Conservation (phyloP, 768 basidiomycete species). For the Naematelia encephala region DNA sequence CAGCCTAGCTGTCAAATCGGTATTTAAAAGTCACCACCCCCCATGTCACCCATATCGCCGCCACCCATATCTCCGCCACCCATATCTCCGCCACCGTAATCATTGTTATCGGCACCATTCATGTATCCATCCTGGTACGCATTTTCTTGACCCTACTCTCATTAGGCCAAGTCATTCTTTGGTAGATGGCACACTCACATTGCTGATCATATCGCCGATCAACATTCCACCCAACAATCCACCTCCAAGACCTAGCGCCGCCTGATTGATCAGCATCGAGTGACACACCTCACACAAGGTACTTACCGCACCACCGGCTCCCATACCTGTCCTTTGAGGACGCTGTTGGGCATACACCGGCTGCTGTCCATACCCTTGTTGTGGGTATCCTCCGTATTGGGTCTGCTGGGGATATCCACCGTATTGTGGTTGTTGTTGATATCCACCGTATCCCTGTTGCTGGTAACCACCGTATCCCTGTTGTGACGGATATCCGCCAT, state of each 20-base stretch:
- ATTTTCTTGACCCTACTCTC: slow-evolving; percentile 20
- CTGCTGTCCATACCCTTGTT: slow-evolving; percentile 21
- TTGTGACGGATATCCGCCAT: slow-evolving; percentile 19
- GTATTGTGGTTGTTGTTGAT: slow-evolving; percentile 26
- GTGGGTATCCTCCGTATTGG: slow-evolving; percentile 18
- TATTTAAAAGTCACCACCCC: slow-evolving; percentile 18
- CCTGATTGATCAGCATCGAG: slow-evolving; percentile 6
- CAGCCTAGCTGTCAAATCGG: neutral
- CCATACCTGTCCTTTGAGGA: slow-evolving; percentile 35
- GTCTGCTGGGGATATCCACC: slow-evolving; percentile 24
- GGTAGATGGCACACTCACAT: slow-evolving; percentile 23
- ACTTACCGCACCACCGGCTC: slow-evolving; percentile 37
- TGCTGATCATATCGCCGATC: slow-evolving; percentile 36
- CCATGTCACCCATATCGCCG: slow-evolving; percentile 12
- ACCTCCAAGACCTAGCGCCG: slow-evolving; percentile 40
- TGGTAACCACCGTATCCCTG: slow-evolving; percentile 23
- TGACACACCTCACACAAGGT: neutral
- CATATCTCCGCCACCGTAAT: slow-evolving; percentile 18
- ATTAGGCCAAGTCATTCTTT: neutral
- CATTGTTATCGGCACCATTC: slow-evolving; percentile 21
- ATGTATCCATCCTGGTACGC: slow-evolving; percentile 39
- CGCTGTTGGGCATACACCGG: slow-evolving; percentile 15
- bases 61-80: slow-evolving; percentile 25
- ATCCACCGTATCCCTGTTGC: slow-evolving; percentile 21
- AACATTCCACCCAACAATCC: slow-evolving; percentile 43